A percentile compares a stretch with the other conserved stretches of the same genome.
These are phyloP conservation scores for Sabuloglossum arenarium DNA, from an alignment of 495 filamentous ascomycete genomes.

Conservation along the genomic window DNA sequence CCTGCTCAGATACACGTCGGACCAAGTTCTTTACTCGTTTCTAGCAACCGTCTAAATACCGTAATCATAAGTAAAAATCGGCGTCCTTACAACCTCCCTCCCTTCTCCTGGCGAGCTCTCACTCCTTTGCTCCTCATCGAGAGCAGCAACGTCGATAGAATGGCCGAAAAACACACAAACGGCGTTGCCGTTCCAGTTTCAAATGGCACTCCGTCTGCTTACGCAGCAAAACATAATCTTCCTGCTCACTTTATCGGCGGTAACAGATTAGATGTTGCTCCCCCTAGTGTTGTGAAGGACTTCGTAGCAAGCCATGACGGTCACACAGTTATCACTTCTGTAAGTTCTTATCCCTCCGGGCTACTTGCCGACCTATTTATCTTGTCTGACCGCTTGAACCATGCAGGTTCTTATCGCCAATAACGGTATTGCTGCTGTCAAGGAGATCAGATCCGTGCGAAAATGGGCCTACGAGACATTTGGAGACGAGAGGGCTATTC, in stretches of 20 bases:
- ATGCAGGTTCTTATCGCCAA: constrained; percentile 91
- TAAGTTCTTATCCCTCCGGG: constrained; percentile 24
- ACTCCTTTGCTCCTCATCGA: background rate
- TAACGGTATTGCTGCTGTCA: constrained; percentile 98
- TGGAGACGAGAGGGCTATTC: constrained; percentile 92
- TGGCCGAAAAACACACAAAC: background rate
- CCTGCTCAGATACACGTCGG: background rate
- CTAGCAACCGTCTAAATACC: background rate
- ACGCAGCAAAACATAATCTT: constrained; percentile 58
- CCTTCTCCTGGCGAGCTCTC: background rate
- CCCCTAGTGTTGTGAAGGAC: constrained; percentile 70
- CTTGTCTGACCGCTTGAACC: background rate
- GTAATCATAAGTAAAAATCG: background rate
- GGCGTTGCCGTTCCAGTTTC: background rate
- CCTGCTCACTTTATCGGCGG: constrained; percentile 91
- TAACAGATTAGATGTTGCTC: constrained; percentile 60
- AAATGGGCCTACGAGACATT: constrained; percentile 99
- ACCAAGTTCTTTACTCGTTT: background rate
- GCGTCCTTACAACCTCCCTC: background rate
- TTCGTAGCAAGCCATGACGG: constrained; percentile 79
- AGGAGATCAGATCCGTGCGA: constrained; percentile 92
- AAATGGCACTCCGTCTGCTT: constrained; percentile 23
- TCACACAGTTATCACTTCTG: constrained; percentile 93
- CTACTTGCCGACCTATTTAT: background rate
- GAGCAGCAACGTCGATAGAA: background rate